Evolutionary conservation across 805 yeast species (phyloP), one percentile per base, ranked within the genome.

Genomic region (Priceomyces haplophilus): DNA sequence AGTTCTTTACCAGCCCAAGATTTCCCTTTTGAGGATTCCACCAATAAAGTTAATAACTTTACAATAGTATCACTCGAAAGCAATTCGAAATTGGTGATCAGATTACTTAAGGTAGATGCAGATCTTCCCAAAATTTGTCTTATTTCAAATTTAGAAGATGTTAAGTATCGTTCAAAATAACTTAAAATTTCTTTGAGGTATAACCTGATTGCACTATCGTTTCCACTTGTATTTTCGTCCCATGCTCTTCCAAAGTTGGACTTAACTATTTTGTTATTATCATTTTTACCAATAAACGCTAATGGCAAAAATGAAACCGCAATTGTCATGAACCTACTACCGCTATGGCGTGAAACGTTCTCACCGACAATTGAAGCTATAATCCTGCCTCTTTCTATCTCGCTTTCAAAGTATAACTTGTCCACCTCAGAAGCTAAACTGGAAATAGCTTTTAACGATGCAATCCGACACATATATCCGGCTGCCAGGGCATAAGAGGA

Each of bases 1-100:
- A 72, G 61, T 51, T 89, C 97, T 54, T 91, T 91, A 4, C 97
- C 98, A 12, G 74, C 73, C 93, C 96, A 91, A 7, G 91, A 77
- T 46, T 95, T 78, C 1, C 97, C 97, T 42, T 73, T 69, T 42
- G 82, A 72, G 0, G 95, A 79, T 21, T 72, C 73, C 13, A 85
- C 57, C 36, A 88, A 65, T 5, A 80, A 65, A 0, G 67, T 62
- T 44, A 85, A 77, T 13, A 88, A 58, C 29, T 58, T 51, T 1
- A 43, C 20, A 3, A 48, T 46, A 7, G 50, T 20, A 1, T 41
- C 43, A 2, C 56, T 56, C 1, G 68, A 54, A 2, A 62, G 58
- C 32, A 53, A 46, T 17, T 47, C 44, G 17, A 58, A 49, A 30
- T 60, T 59, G 12, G 57, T 64, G 27, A 83, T 60, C 3, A 71